Evolutionary conservation across 257 asterid species (phyloP), one percentile per base, ranked within the genome.

Genomic region (Gentiana straminea): DNA sequence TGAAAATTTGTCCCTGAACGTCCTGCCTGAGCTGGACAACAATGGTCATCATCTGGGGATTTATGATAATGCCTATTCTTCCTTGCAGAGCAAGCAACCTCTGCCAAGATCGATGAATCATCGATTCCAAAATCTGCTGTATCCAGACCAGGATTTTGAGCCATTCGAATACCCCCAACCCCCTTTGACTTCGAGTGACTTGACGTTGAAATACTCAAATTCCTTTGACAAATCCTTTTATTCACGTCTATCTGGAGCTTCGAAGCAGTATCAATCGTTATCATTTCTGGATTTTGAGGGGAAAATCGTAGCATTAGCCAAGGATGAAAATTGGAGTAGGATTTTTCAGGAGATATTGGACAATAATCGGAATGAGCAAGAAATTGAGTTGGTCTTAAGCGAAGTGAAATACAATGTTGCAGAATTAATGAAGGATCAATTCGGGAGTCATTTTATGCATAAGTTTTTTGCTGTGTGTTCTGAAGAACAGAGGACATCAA

Each of bases 401-500:
- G 85, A 77, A 57, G 72, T 79, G 49, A 47, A 76, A 37, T 76
- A 56, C 0, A 49, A 1, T 59, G 52, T 64, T 3, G 41, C 49
- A n/a, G 84, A 79, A 52, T 52, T 88, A 62, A 57, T 85, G 80
- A 76, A 60, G 59, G 71, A 71, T 68, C 91, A 85, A 11, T 69
- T 65, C n/a, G 94, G 95, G 50, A 73, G 79, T 58, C 70, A 73
- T 36, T 77, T 79, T 58, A 43, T 88, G 41, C 79, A 69, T 62
- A 79, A 75, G 54, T 83, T 88, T 54, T 82, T 88, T 56, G 67
- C 12, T 11, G 64, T 70, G 47, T 77, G 91, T 61, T 67, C 72
- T 51, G 82, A 81, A 69, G 82, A 74, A n/a, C 94, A 83, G 70
- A 84, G 86, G 77, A 83, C 78, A 12, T 68, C 64, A 71, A 66